Base-by-base conservation (phyloP, 805 yeast species). In the Candida loeiensis region DNA sequence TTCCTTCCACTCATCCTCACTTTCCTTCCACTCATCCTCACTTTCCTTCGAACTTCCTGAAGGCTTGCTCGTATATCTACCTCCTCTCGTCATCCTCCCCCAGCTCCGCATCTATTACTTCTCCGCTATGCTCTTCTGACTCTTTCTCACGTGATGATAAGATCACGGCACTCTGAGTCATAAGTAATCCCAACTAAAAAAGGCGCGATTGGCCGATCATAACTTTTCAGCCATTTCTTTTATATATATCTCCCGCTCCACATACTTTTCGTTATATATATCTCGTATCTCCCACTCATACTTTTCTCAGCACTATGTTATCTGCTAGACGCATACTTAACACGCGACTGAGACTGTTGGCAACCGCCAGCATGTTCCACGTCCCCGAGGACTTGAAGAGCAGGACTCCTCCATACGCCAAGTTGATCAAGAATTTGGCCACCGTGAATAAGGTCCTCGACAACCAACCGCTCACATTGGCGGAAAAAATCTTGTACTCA, bases 401-500 rank as follows among this genome's bases (percentile, higher is more conserved):
- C 19, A 76, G 95, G 58, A 77, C 88, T 15, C 98, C 99, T 4
- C 97, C 98, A 37, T 90, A 90, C 58, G 79, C 80, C 37, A 82
- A 84, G 61, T 72, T 91, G 45, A 65, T 85, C 31, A 63, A 66
- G 20, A 86, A 84, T 35, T 72, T 93, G 44, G 63, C 66, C 6
- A 59, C 66, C 28, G 95, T 90, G 44, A 79, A 82, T 50, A 61
- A 66, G 36, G 75, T 89, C 44, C 74, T 90, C 37, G 74, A 73
- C 50, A 72, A 85, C 52, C 56, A 64, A 48, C 96, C 97, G 4
- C 74, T 93, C 54, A 93, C 99, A 3, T 74, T 89, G 49, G 95
- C 98, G 25, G 99, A 93, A 69, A 93, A 93, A 69, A 80, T 89
- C 53, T 74, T 93, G 47, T 93, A 93, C 64, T 87, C 96, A 15